These are phyloP conservation scores for Sclerotinia minor DNA, from an alignment of 2,329 filamentous ascomycete genomes.

Conservation along the genomic window DNA sequence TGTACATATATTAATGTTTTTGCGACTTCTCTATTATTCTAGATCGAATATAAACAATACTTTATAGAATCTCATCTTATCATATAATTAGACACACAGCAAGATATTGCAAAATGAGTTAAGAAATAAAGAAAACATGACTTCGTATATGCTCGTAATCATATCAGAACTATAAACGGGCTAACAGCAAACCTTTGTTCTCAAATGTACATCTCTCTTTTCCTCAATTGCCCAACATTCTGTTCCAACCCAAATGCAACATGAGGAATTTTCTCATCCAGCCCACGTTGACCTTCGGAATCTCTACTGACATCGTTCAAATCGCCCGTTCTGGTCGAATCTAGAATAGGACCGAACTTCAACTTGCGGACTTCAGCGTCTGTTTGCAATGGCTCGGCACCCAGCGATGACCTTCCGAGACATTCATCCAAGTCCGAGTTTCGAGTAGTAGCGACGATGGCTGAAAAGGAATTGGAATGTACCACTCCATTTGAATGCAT, in stretches of 20 bases:
- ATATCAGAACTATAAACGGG: background rate
- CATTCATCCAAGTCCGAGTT: constrained; percentile 25
- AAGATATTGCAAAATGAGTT: background rate
- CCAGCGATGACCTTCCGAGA: constrained; percentile 15
- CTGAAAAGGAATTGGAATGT: constrained; percentile 30
- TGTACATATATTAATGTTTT: no score
- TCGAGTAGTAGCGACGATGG: constrained; percentile 29
- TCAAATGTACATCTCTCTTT: constrained; percentile 1
- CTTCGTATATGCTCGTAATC: background rate
- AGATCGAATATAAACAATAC: no score
- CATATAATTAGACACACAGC: no score
- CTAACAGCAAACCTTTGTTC: background rate
- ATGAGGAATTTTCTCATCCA: background rate
- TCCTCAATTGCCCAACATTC: constrained; percentile 1
- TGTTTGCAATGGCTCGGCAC: background rate
- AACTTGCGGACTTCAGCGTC: background rate
- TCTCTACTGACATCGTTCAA: background rate
- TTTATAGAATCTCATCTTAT: no score
- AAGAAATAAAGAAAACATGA: background rate
- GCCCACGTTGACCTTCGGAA: background rate
- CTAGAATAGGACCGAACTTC: background rate
- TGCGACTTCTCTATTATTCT: no score
- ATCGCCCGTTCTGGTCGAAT: background rate
- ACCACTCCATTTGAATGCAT: constrained; percentile 27
- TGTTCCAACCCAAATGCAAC: constrained; percentile 12